A percentile compares a stretch with the other conserved stretches of the same genome.
Conservation (phyloP, 148 eudicot genomes). For the Simmondsia chinensis region DNA sequence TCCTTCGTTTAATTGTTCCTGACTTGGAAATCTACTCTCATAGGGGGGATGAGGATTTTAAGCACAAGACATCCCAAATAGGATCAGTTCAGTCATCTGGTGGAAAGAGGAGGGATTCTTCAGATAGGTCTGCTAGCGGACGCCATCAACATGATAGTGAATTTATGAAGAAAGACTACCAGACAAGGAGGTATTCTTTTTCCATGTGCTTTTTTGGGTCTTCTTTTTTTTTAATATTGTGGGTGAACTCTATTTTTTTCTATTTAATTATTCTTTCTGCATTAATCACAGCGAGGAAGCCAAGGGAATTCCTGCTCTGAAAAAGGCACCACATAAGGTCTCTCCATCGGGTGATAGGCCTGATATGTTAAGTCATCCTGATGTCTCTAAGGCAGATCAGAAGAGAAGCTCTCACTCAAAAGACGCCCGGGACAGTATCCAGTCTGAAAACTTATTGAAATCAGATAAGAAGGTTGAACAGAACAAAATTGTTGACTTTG, state of each 20-base stretch:
- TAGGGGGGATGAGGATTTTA: slow-evolving; percentile 40
- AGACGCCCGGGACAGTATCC: slow-evolving; percentile 24
- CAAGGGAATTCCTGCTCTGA: slow-evolving; percentile 19
- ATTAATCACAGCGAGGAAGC: slow-evolving; percentile 33
- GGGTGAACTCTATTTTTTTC: no score
- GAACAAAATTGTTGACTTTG: slow-evolving; percentile 39
- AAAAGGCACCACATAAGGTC: slow-evolving; percentile 23
- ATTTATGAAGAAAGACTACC: slow-evolving; percentile 25
- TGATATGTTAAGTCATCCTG: slow-evolving; percentile 15
- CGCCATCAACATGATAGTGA: slow-evolving; percentile 20
- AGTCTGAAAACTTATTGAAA: slow-evolving; percentile 25
- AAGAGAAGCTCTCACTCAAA: slow-evolving; percentile 21
- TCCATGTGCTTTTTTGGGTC: not conserved
- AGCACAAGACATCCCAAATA: slow-evolving; percentile 28
- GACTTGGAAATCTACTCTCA: not conserved
- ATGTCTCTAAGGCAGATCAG: slow-evolving; percentile 18
- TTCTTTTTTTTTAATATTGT: no score
- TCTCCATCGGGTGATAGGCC: slow-evolving; percentile 14
- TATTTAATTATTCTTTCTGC: no score
- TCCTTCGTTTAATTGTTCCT: not conserved
- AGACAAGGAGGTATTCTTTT: slow-evolving; percentile 30
- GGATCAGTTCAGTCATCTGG: slow-evolving; percentile 16
- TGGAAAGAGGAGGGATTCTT: slow-evolving; percentile 20
- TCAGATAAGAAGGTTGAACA: slow-evolving; percentile 22
- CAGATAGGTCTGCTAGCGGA: slow-evolving; percentile 21